Conservation (phyloP, 768 basidiomycete species). For the Fomitopsis serialis region DNA sequence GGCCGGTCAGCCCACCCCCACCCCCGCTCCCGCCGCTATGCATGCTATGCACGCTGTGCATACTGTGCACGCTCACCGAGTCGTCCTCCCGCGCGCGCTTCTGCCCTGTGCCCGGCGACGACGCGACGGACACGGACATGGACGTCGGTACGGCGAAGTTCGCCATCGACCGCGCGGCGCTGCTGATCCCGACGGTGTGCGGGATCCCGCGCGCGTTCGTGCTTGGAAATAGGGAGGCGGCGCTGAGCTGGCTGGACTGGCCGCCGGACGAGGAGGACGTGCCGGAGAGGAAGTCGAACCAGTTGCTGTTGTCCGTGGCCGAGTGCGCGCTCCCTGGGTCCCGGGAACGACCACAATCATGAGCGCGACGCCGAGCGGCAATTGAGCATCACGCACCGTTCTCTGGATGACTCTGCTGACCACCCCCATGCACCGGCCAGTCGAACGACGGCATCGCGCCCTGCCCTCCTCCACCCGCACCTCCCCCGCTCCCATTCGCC, state of each 20-base stretch:
- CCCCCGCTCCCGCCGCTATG: neutral
- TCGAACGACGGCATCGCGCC: constrained; percentile 16
- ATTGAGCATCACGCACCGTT: neutral
- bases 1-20: neutral
- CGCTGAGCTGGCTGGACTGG: constrained; percentile 2
- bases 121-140: neutral
- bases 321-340: too few relatives aligned
- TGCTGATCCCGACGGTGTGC: constrained; percentile 5
- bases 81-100: constrained; percentile 16
- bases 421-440: constrained; percentile 19
- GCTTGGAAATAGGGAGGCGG: constrained; percentile 11
- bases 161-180: constrained; percentile 4
- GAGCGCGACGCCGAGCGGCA: neutral
- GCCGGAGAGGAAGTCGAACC: constrained; percentile 17
- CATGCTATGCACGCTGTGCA: too few relatives aligned
- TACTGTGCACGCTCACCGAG: neutral
- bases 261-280: neutral
- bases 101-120: constrained; percentile 9
- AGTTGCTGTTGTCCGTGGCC: constrained; percentile 4
- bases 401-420: constrained; percentile 1
- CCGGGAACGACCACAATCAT: neutral
- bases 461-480: constrained; percentile 1
- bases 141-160: constrained; percentile 4
- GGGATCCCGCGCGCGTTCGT: constrained; percentile 6
- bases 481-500: constrained; percentile 10